A percentile compares a stretch with the other conserved stretches of the same genome.
Conservation (phyloP, 2,329 filamentous ascomycete genomes). For the Fusarium liriodendri region DNA sequence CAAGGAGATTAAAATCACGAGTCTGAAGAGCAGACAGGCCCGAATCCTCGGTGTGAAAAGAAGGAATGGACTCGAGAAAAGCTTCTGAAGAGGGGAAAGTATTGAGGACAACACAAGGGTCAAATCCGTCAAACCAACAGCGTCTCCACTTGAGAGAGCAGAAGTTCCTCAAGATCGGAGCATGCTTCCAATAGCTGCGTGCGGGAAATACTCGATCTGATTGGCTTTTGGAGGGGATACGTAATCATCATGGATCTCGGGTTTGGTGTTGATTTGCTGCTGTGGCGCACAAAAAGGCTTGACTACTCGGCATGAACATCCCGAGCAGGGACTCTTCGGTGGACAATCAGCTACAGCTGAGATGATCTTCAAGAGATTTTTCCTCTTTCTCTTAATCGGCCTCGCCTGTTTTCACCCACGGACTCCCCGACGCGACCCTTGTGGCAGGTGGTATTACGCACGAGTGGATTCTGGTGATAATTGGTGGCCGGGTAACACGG, state of each 20-base stretch:
- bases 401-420: neutral
- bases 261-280: constrained; percentile 8
- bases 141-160: neutral
- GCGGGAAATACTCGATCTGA: constrained; percentile 10
- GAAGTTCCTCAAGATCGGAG: neutral
- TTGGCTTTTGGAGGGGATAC: constrained; percentile 10
- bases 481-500: neutral
- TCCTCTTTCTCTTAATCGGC: neutral
- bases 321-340: constrained; percentile 12
- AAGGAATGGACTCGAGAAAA: neutral
- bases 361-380: neutral
- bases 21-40: neutral
- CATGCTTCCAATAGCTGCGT: neutral
- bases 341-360: neutral
- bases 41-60: neutral
- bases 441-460: constrained; percentile 22
- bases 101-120: neutral
- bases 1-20: neutral
- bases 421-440: constrained; percentile 15
- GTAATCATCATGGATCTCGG: constrained; percentile 9
- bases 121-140: neutral
- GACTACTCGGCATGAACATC: constrained; percentile 29
- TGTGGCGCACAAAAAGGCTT: constrained; percentile 1
- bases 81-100: neutral
- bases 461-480: constrained; percentile 5